Evolutionary conservation across 2,329 filamentous ascomycete species (phyloP).

Genomic region (Neonectria sp.): DNA sequence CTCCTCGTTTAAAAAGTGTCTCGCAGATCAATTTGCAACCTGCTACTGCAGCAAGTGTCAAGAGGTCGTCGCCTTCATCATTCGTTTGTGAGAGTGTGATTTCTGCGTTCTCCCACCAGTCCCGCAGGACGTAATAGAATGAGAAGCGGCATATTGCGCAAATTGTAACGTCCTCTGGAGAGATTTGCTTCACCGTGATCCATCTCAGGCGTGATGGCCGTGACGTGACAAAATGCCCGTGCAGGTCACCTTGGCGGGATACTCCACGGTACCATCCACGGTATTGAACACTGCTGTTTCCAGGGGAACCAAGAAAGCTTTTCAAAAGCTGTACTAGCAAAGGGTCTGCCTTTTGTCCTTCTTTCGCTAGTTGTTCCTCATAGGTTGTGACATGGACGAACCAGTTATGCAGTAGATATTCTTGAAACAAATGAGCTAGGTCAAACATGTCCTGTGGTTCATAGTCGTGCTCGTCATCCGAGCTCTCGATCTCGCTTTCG

Average conservation of each 20-base stretch:
- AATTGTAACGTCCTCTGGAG: neutral
- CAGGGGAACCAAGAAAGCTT: neutral
- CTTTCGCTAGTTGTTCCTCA: neutral
- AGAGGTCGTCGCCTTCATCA: neutral
- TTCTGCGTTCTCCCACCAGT: constrained; percentile 3
- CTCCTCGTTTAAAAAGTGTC: neutral
- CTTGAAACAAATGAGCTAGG: neutral
- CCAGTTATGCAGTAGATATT: neutral
- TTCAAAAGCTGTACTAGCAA: neutral
- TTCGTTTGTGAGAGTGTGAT: neutral
- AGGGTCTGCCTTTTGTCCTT: neutral
- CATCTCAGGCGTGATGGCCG: no score
- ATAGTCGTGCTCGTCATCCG: neutral
- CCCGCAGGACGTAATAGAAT: neutral
- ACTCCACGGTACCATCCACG: neutral
- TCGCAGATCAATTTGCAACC: neutral
- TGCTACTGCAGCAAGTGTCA: neutral
- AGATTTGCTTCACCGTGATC: no score
- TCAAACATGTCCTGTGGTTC: neutral
- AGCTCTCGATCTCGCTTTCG: neutral
- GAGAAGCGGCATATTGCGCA: neutral
- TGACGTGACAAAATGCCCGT: no score
- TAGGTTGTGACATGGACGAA: constrained; percentile 1
- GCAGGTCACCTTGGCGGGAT: no score
- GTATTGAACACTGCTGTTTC: neutral